Evolutionary conservation across 768 basidiomycete species (phyloP).

Genomic region (Psilocybe sp.): DNA sequence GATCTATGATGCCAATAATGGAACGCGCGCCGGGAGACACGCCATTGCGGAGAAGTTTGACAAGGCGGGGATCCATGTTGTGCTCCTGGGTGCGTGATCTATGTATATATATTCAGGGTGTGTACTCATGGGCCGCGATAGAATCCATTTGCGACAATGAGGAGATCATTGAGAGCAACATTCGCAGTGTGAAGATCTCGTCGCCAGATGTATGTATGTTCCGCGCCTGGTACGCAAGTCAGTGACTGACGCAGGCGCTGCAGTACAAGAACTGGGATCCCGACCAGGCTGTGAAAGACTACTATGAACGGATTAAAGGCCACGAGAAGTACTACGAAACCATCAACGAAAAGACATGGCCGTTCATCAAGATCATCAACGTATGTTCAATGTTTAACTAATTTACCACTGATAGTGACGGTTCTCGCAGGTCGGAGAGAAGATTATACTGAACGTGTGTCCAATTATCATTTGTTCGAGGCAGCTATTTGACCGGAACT

Average conservation of each 20-base stretch:
- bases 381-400: slow-evolving; percentile 35
- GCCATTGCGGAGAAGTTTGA: slow-evolving; percentile 83
- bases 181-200: slow-evolving; percentile 95
- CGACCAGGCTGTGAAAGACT: slow-evolving; percentile 88
- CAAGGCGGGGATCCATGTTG: slow-evolving; percentile 83
- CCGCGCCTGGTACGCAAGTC: neutral
- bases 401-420: slow-evolving; percentile 10
- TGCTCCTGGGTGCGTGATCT: slow-evolving; percentile 72
- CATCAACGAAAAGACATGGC: slow-evolving; percentile 87
- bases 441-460: slow-evolving; percentile 89
- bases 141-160: slow-evolving; percentile 90
- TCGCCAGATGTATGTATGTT: slow-evolving; percentile 94
- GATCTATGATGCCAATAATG: slow-evolving; percentile 98
- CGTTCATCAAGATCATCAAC: slow-evolving; percentile 93
- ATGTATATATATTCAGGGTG: neutral
- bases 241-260: slow-evolving; percentile 1
- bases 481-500: neutral
- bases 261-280: slow-evolving; percentile 94
- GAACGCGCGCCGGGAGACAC: slow-evolving; percentile 63
- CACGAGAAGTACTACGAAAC: slow-evolving; percentile 90
- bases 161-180: slow-evolving; percentile 92
- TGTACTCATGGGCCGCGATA: slow-evolving; percentile 26
- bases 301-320: slow-evolving; percentile 82
- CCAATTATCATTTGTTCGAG: neutral
- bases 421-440: slow-evolving; percentile 79